Evolutionary conservation across 169 alveolate genomes (phyloP).

Genomic region (Hepatocystis sp.): DNA sequence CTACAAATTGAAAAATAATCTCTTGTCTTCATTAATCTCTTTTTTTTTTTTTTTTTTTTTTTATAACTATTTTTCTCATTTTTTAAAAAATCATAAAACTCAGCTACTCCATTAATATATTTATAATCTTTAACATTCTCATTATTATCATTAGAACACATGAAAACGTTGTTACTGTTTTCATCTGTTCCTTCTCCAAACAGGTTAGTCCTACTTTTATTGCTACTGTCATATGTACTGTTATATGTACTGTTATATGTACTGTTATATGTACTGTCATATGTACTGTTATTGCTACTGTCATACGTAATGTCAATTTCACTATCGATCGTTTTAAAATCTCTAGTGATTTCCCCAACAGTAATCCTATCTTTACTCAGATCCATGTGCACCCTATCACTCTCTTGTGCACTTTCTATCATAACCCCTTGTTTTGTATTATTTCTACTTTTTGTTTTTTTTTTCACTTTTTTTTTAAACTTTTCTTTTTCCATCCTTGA

Average conservation of each 20-base stretch:
- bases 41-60: conserved; percentile 40
- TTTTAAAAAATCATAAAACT: conserved; percentile 28
- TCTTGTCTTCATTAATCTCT: conserved; percentile 56
- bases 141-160: conserved; percentile 5
- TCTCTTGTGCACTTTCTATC: neutral
- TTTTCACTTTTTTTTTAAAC: neutral
- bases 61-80: conserved; percentile 19
- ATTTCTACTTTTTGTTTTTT: neutral
- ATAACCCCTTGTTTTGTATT: neutral
- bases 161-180: no score
- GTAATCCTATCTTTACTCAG: no score
- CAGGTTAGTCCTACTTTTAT: no score
- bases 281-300: neutral
- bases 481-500: neutral
- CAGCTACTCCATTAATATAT: conserved; percentile 43
- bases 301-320: no score
- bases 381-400: no score
- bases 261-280: no score
- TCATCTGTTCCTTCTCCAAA: neutral
- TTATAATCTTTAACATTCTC: no score
- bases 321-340: neutral
- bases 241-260: neutral
- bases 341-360: neutral
- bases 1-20: conserved; percentile 69
- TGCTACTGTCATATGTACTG: neutral